Base-by-base conservation (phyloP, 805 yeast species). In the Alloascoidea africana region DNA sequence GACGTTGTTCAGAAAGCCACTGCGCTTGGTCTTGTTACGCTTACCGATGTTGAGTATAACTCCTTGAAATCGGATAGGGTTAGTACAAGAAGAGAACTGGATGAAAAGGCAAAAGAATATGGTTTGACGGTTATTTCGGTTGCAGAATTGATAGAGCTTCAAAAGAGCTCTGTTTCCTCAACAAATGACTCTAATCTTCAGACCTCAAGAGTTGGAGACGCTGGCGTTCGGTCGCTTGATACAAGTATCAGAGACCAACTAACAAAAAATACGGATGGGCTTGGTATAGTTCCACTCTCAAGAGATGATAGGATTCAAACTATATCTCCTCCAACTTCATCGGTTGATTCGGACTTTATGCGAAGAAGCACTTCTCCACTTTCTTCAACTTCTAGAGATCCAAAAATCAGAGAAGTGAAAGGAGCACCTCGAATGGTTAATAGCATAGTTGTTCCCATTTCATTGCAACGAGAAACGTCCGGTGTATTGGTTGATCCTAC, bases 1-100 rank as follows among this genome's bases (percentile, higher is more conserved):
- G 30, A 23, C n/a, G 30, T 23, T 23, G n/a, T 23, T 23, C 30
- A 23, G n/a, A 23, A n/a, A 23, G 8, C 30, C n/a, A 23, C 30
- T 8, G 30, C 30, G n/a, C 30, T 23, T 23, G 30, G 30, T 8
- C 30, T 23, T 23, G 30, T 23, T 23, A 23, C 30, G n/a, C 8
- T 23, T n/a, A 23, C 30, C 8, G 13, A 23, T 8, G 30, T 8
- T 8, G 30, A 23, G n/a, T 23, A 23, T 23, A 23, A 23, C n/a
- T 23, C 30, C 8, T n/a, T 23, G 8, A 23, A 23, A n/a, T 8
- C 13, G 13, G n/a, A n/a, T n/a, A n/a, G n/a, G n/a, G n/a, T n/a
- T n/a, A n/a, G n/a, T n/a, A n/a, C n/a, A n/a, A n/a, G n/a, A n/a
- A n/a, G n/a, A n/a, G n/a, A n/a, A n/a, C n/a, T n/a, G n/a, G n/a